These are phyloP conservation scores for Phaeotremella skinneri DNA, from an alignment of 768 basidiomycete genomes.

Conservation along the genomic window DNA sequence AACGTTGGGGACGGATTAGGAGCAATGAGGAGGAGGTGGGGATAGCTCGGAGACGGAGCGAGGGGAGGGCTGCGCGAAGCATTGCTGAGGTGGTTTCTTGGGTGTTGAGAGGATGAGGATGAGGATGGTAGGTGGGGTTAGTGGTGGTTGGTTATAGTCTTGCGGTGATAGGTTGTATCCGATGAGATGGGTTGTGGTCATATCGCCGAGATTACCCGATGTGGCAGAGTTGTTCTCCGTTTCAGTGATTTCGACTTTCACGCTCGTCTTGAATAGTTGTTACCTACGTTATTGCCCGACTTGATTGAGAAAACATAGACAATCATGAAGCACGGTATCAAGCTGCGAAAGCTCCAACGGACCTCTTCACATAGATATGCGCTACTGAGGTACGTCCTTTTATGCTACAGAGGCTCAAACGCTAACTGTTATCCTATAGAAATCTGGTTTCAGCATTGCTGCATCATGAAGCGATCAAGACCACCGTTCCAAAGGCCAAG, in stretches of 20 bases:
- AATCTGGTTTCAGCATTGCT: slow-evolving; percentile 92
- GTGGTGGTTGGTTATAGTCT: no score
- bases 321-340: slow-evolving; percentile 88
- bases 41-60: slow-evolving; percentile 28
- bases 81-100: slow-evolving; percentile 18
- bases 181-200: not conserved
- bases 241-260: no score
- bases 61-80: slow-evolving; percentile 40
- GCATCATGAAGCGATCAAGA: slow-evolving; percentile 92
- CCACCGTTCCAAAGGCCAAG: slow-evolving; percentile 90
- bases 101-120: slow-evolving; percentile 1
- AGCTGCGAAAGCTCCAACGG: slow-evolving; percentile 87
- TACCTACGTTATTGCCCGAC: slow-evolving; percentile 5
- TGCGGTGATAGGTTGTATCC: not conserved
- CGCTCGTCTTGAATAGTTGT: not conserved
- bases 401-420: slow-evolving; percentile 4
- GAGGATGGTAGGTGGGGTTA: not conserved
- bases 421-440: slow-evolving; percentile 53
- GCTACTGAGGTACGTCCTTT: slow-evolving; percentile 71
- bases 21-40: slow-evolving; percentile 6
- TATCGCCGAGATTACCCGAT: slow-evolving; percentile 4
- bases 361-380: slow-evolving; percentile 87
- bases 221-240: slow-evolving; percentile 16
- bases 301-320: not conserved
- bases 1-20: slow-evolving; percentile 11